Conservation (phyloP, 179 eudicot genomes). For the Spinacia oleracea region DNA sequence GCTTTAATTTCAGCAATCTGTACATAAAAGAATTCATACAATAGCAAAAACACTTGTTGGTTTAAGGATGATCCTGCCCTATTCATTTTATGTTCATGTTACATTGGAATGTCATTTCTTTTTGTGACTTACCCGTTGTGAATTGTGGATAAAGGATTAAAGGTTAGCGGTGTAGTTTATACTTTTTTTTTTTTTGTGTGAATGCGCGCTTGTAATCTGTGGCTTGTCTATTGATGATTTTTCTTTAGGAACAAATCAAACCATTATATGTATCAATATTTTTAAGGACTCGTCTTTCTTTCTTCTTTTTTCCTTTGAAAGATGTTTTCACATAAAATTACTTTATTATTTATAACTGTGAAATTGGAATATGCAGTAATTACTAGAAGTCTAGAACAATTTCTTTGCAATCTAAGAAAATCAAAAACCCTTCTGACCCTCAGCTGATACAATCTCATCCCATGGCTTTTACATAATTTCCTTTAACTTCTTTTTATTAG, state of each 20-base stretch:
- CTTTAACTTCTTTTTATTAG: too few relatives aligned
- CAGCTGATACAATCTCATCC: too few relatives aligned
- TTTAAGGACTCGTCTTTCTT: background rate
- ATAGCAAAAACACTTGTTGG: conserved; percentile 12
- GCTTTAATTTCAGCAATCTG: conserved; percentile 29
- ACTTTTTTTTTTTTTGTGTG: conserved; percentile 16
- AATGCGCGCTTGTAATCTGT: conserved; percentile 16
- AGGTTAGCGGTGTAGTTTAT: background rate
- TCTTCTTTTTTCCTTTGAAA: too few relatives aligned
- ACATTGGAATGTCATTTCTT: conserved; percentile 7
- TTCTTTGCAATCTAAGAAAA: too few relatives aligned
- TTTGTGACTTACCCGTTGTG: conserved; percentile 1
- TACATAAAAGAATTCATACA: conserved; percentile 37
- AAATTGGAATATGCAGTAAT: too few relatives aligned
- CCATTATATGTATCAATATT: background rate
- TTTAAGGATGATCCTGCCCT: conserved; percentile 10
- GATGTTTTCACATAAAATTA: too few relatives aligned
- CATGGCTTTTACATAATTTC: too few relatives aligned
- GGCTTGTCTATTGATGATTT: conserved; percentile 6
- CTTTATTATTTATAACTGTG: too few relatives aligned
- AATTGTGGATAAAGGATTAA: conserved; percentile 11
- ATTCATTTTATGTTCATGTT: conserved; percentile 24
- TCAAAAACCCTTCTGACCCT: too few relatives aligned
- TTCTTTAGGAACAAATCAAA: conserved; percentile 18
- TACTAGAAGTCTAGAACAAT: too few relatives aligned